phyloP scores from a whole-genome alignment of 2,329 filamentous ascomycete genomes.

The Stagonosporopsis tanaceti region DNA sequence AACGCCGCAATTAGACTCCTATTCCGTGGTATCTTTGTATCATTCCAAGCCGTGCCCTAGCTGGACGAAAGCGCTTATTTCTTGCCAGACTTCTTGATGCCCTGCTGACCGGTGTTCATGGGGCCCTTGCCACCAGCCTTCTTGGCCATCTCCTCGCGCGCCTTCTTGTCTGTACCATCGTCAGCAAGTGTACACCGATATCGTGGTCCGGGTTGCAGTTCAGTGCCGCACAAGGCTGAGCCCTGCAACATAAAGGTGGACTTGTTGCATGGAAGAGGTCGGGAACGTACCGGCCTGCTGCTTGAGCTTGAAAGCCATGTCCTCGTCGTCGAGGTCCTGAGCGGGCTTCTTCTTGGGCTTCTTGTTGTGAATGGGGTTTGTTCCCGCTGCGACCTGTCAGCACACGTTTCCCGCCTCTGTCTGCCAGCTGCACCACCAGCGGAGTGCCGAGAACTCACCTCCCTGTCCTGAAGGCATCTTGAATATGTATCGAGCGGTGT shows the following conservation, averaged over 20 bases:
- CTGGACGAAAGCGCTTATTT: conserved; percentile 64
- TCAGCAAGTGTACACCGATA: background rate
- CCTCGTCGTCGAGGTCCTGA: conserved; percentile 87
- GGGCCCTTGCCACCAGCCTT: conserved; percentile 89
- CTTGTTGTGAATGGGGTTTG: conserved; percentile 72
- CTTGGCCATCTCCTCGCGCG: conserved; percentile 70
- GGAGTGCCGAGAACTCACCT: conserved; percentile 46
- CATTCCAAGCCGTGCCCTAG: conserved; percentile 4
- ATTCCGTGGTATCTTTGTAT: conserved; percentile 36
- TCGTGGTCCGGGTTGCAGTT: background rate
- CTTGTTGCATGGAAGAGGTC: background rate
- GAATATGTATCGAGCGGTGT: conserved; percentile 20
- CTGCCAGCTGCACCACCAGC: background rate
- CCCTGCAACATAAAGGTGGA: background rate
- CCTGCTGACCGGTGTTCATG: conserved; percentile 81
- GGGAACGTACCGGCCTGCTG: conserved; percentile 76
- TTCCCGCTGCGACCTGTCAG: conserved; percentile 54
- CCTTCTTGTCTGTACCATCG: conserved; percentile 64
- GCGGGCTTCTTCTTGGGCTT: conserved; percentile 74
- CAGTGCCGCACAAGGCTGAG: conserved; percentile 5
- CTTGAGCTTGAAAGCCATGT: conserved; percentile 83
- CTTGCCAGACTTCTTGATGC: conserved; percentile 98
- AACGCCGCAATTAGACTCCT: conserved; percentile 34
- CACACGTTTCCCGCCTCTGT: background rate
- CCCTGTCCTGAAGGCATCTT: conserved; percentile 61